A percentile compares a stretch with the other conserved stretches of the same genome.
phyloP scores from a whole-genome alignment of 441 rosid genomes.

The Capsella rubella region DNA sequence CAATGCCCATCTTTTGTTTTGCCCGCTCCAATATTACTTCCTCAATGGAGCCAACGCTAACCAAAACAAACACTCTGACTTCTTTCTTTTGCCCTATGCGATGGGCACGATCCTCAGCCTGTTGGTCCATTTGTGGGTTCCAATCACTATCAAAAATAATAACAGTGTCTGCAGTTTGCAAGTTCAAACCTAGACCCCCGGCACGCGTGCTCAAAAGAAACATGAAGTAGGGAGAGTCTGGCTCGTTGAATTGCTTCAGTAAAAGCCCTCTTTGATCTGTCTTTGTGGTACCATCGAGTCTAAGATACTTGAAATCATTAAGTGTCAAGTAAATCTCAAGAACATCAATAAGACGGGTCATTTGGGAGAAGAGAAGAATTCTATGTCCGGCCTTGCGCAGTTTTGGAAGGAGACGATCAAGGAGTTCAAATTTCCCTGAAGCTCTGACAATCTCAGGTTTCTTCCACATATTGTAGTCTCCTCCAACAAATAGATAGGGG shows the following conservation, averaged over 20 bases:
- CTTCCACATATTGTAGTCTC: slow-evolving; percentile 83
- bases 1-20: slow-evolving; percentile 99
- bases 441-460: slow-evolving; percentile 90
- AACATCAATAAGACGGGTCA: slow-evolving; percentile 97
- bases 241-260: slow-evolving; percentile 93
- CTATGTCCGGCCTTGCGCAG: slow-evolving; percentile 88
- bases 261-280: slow-evolving; percentile 96
- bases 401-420: slow-evolving; percentile 96
- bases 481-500: slow-evolving; percentile 91
- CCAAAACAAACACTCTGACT: slow-evolving; percentile 98
- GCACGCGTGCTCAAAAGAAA: slow-evolving; percentile 99
- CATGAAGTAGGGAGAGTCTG: slow-evolving; percentile 98
- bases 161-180: slow-evolving; percentile 99
- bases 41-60: slow-evolving; percentile 99
- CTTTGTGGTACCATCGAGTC: slow-evolving; percentile 99
- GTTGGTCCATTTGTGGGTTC: slow-evolving; percentile 99
- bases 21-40: slow-evolving; percentile 99
- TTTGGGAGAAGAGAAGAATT: slow-evolving; percentile 96
- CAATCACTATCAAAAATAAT: slow-evolving; percentile 99
- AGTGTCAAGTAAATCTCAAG: slow-evolving; percentile 91
- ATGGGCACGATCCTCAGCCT: slow-evolving; percentile 99
- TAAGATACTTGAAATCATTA: slow-evolving; percentile 81
- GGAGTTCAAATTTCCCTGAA: slow-evolving; percentile 97
- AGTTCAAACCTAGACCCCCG: slow-evolving; percentile 98
- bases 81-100: slow-evolving; percentile 99